Conservation (phyloP, 495 filamentous ascomycete species). For the Mycothermus thermophilus region DNA sequence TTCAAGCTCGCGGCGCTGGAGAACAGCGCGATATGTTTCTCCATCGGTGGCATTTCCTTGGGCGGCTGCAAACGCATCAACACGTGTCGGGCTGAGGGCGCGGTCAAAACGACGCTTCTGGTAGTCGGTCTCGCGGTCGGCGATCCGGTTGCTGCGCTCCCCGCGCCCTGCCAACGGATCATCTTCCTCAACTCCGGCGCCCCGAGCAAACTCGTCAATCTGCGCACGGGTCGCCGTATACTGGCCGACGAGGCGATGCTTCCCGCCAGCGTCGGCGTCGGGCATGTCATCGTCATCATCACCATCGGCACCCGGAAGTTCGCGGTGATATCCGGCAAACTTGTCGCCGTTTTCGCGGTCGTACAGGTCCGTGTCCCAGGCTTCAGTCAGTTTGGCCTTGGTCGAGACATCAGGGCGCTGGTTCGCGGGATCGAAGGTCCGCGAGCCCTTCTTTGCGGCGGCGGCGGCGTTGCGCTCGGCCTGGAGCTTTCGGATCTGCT, state of each 20-base stretch:
- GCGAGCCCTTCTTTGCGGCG: constrained; percentile 71
- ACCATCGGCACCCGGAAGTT: constrained; percentile 67
- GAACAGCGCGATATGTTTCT: constrained; percentile 73
- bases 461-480: constrained; percentile 83
- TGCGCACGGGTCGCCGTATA: constrained; percentile 87
- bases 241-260: constrained; percentile 85
- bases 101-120: constrained; percentile 90
- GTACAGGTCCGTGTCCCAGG: constrained; percentile 88
- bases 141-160: constrained; percentile 80
- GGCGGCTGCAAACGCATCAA: constrained; percentile 75
- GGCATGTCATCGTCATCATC: constrained; percentile 75
- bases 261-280: constrained; percentile 55
- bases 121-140: constrained; percentile 90
- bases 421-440: constrained; percentile 69
- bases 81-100: constrained; percentile 73
- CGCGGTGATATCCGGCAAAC: constrained; percentile 81
- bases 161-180: constrained; percentile 69
- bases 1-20: constrained; percentile 83
- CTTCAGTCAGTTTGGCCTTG: constrained; percentile 90
- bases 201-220: constrained; percentile 86
- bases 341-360: constrained; percentile 65
- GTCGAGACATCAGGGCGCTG: constrained; percentile 83
- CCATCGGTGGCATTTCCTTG: constrained; percentile 46
- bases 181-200: constrained; percentile 76
- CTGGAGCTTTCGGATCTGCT: constrained; percentile 68